These are phyloP conservation scores for Teratosphaeria destructans DNA, from an alignment of 2,329 filamentous ascomycete genomes.

Conservation along the genomic window DNA sequence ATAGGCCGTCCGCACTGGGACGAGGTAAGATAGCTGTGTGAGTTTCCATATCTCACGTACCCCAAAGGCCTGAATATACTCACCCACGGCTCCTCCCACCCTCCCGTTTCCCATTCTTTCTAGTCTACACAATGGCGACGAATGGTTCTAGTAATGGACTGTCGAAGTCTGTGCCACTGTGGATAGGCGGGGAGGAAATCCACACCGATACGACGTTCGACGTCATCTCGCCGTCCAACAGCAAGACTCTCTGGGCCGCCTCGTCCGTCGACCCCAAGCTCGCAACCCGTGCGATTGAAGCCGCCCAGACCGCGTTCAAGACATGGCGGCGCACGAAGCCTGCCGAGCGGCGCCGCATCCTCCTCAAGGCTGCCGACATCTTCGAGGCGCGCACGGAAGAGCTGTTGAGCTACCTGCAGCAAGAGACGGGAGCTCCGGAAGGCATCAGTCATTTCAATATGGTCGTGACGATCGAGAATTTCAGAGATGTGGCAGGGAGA, in stretches of 20 bases:
- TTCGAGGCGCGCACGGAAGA: slow-evolving; percentile 51
- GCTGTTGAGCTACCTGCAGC: slow-evolving; percentile 47
- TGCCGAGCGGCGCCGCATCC: slow-evolving; percentile 53
- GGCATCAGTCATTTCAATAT: slow-evolving; percentile 32
- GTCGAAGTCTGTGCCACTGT: slow-evolving; percentile 28
- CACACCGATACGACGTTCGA: slow-evolving; percentile 41
- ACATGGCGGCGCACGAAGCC: slow-evolving; percentile 58
- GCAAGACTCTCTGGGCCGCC: slow-evolving; percentile 45
- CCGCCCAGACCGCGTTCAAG: slow-evolving; percentile 58
- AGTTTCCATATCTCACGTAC: no score
- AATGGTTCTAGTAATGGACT: slow-evolving; percentile 1
- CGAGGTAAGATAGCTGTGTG: no score
- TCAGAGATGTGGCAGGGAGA: slow-evolving; percentile 44
- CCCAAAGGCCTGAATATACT: no score
- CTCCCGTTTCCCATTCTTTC: background rate
- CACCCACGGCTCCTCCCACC: background rate
- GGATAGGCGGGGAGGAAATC: slow-evolving; percentile 41
- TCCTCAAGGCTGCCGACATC: slow-evolving; percentile 58
- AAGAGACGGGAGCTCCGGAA: slow-evolving; percentile 45
- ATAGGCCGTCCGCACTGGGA: no score
- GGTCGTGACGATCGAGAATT: slow-evolving; percentile 31
- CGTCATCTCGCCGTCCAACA: slow-evolving; percentile 46
- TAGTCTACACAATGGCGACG: background rate
- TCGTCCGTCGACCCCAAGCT: slow-evolving; percentile 48
- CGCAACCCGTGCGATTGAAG: slow-evolving; percentile 45